Evolutionary conservation across 495 filamentous ascomycete genomes (phyloP), one percentile per base, ranked within the genome.

Genomic region (Ramalina intermedia): DNA sequence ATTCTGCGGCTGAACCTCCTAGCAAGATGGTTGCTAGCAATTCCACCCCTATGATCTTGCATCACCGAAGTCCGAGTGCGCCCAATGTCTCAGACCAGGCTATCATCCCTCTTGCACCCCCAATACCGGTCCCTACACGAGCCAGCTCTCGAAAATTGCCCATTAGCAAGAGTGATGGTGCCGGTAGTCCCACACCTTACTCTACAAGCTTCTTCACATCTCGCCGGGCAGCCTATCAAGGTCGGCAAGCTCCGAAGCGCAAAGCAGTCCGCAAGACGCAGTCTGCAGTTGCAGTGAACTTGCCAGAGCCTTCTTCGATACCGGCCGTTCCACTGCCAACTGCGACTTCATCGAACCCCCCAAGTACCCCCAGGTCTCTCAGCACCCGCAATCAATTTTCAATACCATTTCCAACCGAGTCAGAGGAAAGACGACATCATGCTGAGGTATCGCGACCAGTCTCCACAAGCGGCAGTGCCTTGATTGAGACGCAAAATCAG

Each of bases 41-140:
- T 27, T 79, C 85, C 39, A 74, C 73, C 41, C 79, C 78, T 6
- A 85, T 94, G 55, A 67, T 58, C 49, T 67, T 65, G 41, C 81
- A 84, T 29, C 66, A 79, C 7, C 74, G 83, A 36, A 94, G 82
- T 59, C 84, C 87, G 1, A 93, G 87, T 53, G 67, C 87, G 23
- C 70, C 78, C 53, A 69, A 84, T 72, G 54, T 70, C 55, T 61
- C 71, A 14, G 68, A 69, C 51, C 72, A 64, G 54, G 67, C 56
- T 43, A 58, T 56, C 27, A 67, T 66, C 27, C 64, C 59, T 37
- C 61, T 69, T 48, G 65, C 68, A 27, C 86, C 86, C 20, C 86
- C 87, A 7, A 94, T 94, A 69, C 88, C 93, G 0, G 89, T 98
- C 8, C 91, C 91, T 4, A 84, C 81, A 11, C 74, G 91, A 47